phyloP scores from a whole-genome alignment of 306 rosid genomes.

The Cucurbita ficifolia region DNA sequence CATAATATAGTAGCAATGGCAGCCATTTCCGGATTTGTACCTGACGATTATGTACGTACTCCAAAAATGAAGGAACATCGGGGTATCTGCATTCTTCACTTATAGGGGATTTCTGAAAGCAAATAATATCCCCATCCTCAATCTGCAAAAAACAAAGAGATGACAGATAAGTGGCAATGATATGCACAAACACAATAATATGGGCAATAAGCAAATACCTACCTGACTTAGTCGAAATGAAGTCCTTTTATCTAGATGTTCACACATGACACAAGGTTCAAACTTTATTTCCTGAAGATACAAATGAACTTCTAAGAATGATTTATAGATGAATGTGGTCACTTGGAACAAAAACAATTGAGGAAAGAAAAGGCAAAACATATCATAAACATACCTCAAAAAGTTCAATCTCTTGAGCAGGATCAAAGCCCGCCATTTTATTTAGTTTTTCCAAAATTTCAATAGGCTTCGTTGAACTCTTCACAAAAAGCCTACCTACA shows the following conservation, averaged over 20 bases:
- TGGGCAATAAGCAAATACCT: neutral
- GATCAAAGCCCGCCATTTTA: constrained; percentile 71
- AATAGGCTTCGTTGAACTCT: constrained; percentile 42
- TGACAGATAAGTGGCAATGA: neutral
- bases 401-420: constrained; percentile 63
- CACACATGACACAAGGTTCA: constrained; percentile 78
- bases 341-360: neutral
- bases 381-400: constrained; percentile 46
- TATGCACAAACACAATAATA: neutral
- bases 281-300: constrained; percentile 67
- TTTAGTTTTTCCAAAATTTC: constrained; percentile 56
- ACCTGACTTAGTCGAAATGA: constrained; percentile 70
- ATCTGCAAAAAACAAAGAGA: constrained; percentile 31
- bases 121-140: constrained; percentile 91
- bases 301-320: constrained; percentile 1
- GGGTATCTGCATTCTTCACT: constrained; percentile 44
- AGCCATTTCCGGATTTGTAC: constrained; percentile 18
- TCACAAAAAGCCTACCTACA: constrained; percentile 68
- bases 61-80: constrained; percentile 70
- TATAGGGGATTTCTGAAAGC: constrained; percentile 54
- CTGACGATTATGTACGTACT: constrained; percentile 89
- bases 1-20: neutral
- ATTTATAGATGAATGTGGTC: neutral
- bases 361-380: neutral
- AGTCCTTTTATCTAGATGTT: constrained; percentile 43